Evolutionary conservation across 352 stramenopile species (phyloP), one percentile per base, ranked within the genome.

Genomic region (Pythium utonaiense): DNA sequence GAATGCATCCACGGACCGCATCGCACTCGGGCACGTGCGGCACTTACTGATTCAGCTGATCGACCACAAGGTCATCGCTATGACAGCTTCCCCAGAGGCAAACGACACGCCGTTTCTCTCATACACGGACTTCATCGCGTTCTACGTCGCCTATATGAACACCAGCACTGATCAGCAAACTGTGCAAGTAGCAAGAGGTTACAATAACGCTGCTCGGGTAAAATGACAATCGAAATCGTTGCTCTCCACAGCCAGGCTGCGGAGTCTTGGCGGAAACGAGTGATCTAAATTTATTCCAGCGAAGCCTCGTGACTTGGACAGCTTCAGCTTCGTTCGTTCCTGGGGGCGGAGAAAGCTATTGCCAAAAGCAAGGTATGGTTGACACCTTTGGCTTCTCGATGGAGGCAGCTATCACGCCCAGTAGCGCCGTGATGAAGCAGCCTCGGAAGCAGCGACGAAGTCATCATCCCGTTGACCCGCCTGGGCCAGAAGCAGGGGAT

Each of bases 71-170:
- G 69, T 60, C 7, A 52, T 89, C 1, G 65, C 67, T 1, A n/a
- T 80, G 6, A 40, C 19, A 1, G 6, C 33, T 2, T 19, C 87
- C 2, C 81, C 81, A 6, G 30, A 57, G 14, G 53, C 55, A 0
- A 70, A 72, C 2, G 75, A 73, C 3, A 21, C 45, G 0, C 67
- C 75, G 0, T 91, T 82, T 42, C 54, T 89, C 3, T 77, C 62
- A 3, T 91, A 89, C 44, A 91, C 78, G 0, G 81, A 91, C 38
- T 91, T 91, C 24, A 67, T 91, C 8, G 70, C 78, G 0, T 78
- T 65, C 58, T 87, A 78, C 49, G 74, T 88, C 0, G 81, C 78
- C 1, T 78, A 76, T 33, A 59, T 86, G 50, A 74, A 24, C 58
- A 48, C 8, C 42, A 66, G 19, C 66, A 75, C 56, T 6, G 21